A percentile compares a stretch with the other conserved stretches of the same genome.
Conservation (phyloP, 768 basidiomycete species). For the Leccinum obscurum region DNA sequence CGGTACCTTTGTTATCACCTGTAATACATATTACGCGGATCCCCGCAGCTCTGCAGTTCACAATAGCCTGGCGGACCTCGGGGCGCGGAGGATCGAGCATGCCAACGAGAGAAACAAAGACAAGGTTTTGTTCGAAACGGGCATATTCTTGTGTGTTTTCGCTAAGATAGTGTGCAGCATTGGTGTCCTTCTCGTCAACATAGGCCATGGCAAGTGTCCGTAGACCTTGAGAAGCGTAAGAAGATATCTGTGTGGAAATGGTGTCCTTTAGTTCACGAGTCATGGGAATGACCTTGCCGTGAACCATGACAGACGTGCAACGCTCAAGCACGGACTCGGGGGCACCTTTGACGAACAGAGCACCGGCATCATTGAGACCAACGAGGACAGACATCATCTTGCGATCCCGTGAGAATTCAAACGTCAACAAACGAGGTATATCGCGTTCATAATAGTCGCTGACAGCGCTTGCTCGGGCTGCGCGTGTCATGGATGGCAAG, state of each 20-base stretch:
- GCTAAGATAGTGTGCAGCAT: constrained; percentile 79
- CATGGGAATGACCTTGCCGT: constrained; percentile 65
- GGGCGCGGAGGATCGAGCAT: constrained; percentile 99
- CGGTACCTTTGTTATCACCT: constrained; percentile 96
- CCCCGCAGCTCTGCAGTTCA: constrained; percentile 88
- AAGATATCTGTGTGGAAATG: constrained; percentile 63
- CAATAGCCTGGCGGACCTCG: constrained; percentile 84
- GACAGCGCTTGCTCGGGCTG: constrained; percentile 75
- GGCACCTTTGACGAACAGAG: constrained; percentile 92
- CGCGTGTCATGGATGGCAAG: constrained; percentile 54
- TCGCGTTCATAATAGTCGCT: constrained; percentile 78
- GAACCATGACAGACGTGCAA: constrained; percentile 71
- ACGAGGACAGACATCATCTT: constrained; percentile 99
- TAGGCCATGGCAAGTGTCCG: constrained; percentile 93
- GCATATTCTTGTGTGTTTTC: constrained; percentile 80
- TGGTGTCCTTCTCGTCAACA: constrained; percentile 71
- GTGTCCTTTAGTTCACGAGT: constrained; percentile 56
- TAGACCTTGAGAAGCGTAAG: constrained; percentile 81
- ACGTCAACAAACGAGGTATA: constrained; percentile 83
- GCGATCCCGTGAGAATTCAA: constrained; percentile 97
- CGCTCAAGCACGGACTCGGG: constrained; percentile 94
- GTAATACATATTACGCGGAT: constrained; percentile 98
- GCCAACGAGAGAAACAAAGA: constrained; percentile 93
- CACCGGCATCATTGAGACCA: constrained; percentile 61
- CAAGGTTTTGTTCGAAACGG: constrained; percentile 88